Conservation (phyloP, 2,329 filamentous ascomycete genomes). For the Ophiocordyceps camponoti-saundersi region DNA sequence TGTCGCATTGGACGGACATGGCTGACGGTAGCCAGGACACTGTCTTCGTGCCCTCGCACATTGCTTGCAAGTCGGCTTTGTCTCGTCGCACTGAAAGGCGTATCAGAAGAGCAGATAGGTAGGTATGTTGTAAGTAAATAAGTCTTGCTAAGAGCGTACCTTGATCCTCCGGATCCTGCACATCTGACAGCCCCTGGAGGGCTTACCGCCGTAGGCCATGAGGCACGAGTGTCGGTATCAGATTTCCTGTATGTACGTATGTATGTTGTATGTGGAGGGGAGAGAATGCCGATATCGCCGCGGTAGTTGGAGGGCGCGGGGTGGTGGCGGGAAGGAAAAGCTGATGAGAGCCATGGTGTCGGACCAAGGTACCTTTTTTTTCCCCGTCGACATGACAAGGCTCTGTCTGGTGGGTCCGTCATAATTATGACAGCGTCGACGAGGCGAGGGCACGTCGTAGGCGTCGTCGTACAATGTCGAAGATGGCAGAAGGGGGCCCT, state of each 20-base stretch:
- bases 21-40: conserved; percentile 51
- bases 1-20: conserved; percentile 51
- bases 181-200: conserved; percentile 53
- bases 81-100: conserved; percentile 44
- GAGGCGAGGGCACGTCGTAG: neutral
- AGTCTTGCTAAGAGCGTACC: conserved; percentile 19
- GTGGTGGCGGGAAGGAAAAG: neutral
- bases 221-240: neutral
- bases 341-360: neutral
- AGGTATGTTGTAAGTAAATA: neutral
- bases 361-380: neutral
- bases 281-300: neutral
- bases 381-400: neutral
- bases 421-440: neutral
- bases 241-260: no score
- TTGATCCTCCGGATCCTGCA: conserved; percentile 57
- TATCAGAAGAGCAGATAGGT: neutral
- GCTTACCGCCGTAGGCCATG: conserved; percentile 49
- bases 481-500: neutral
- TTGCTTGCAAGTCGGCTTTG: conserved; percentile 45
- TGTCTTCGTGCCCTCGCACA: conserved; percentile 43
- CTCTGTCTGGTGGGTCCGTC: neutral
- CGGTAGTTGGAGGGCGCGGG: neutral
- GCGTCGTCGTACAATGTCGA: neutral
- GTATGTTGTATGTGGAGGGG: neutral